These are phyloP conservation scores for Domatiomyces catenatus DNA, from an alignment of 2,329 filamentous ascomycete genomes.

Conservation along the genomic window DNA sequence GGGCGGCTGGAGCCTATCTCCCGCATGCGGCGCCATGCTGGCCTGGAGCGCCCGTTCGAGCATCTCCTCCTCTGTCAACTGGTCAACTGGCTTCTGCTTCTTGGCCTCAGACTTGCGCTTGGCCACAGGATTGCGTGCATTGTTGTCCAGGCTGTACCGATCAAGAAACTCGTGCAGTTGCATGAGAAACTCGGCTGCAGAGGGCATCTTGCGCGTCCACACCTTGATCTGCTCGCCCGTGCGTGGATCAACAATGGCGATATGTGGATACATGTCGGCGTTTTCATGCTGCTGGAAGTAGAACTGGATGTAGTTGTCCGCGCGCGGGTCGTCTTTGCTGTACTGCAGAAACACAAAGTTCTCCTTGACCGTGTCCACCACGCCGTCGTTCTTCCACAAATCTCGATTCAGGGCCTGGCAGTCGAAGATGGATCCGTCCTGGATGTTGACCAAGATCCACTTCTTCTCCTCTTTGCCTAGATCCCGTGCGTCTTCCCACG, in stretches of 20 bases:
- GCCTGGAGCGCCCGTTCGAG: conserved; percentile 83
- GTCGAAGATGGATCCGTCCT: conserved; percentile 84
- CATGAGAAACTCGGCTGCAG: conserved; percentile 66
- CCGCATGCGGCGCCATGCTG: conserved; percentile 50
- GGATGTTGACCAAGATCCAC: conserved; percentile 91
- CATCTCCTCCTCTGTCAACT: conserved; percentile 96
- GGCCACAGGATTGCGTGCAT: conserved; percentile 85
- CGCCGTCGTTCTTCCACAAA: conserved; percentile 76
- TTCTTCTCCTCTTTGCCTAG: conserved; percentile 77
- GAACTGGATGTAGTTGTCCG: conserved; percentile 70
- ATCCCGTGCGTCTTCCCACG: conserved; percentile 74
- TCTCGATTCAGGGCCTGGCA: conserved; percentile 90
- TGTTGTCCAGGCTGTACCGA: conserved; percentile 73
- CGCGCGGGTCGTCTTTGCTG: conserved; percentile 65
- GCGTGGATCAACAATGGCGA: conserved; percentile 85
- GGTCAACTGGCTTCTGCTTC: conserved; percentile 58
- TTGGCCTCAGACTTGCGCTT: conserved; percentile 55
- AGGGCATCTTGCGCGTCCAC: conserved; percentile 72
- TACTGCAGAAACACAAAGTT: conserved; percentile 96
- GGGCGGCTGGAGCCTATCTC: conserved; percentile 15
- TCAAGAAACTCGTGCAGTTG: conserved; percentile 95
- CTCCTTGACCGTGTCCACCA: conserved; percentile 68
- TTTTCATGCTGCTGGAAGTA: conserved; percentile 72
- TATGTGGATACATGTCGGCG: conserved; percentile 84
- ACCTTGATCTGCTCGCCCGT: conserved; percentile 96